These are phyloP conservation scores for Epichloe hybrida DNA, from an alignment of 2,329 filamentous ascomycete species.

Conservation along the genomic window DNA sequence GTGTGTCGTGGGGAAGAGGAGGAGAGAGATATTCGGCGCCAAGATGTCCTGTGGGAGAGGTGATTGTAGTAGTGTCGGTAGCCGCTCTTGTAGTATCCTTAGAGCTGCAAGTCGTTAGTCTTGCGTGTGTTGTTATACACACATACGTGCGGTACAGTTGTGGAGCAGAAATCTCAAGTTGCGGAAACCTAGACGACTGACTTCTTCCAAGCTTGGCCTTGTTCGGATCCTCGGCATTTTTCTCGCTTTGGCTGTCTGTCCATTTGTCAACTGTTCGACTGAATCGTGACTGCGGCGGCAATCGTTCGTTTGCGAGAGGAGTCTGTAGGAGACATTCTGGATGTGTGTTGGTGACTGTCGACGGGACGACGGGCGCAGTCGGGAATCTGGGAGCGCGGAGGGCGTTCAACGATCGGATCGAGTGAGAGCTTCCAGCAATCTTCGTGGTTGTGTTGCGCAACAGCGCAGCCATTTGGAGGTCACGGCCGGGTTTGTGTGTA, in stretches of 20 bases:
- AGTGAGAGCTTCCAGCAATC: conserved; percentile 9
- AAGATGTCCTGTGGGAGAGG: conserved; percentile 64
- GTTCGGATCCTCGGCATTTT: conserved; percentile 34
- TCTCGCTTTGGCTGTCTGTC: conserved; percentile 16
- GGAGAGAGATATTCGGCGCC: conserved; percentile 56
- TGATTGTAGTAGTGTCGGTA: conserved; percentile 53
- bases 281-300: conserved; percentile 15
- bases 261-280: conserved; percentile 17
- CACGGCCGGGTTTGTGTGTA: not conserved
- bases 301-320: conserved; percentile 1
- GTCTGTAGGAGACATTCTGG: not conserved
- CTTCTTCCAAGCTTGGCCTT: conserved; percentile 52
- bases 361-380: not conserved
- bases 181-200: conserved; percentile 19
- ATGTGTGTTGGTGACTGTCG: not conserved
- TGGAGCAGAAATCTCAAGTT: too few relatives aligned
- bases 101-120: conserved; percentile 32
- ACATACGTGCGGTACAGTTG: too few relatives aligned
- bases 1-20: conserved; percentile 64
- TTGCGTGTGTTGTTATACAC: not conserved
- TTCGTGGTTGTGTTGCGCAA: conserved; percentile 9
- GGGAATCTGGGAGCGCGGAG: not conserved
- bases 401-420: not conserved
- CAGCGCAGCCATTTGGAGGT: conserved; percentile 21
- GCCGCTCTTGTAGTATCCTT: conserved; percentile 48